Evolutionary conservation across 176 grass and related monocot genomes (phyloP).

Genomic region (Poa pratensis): DNA sequence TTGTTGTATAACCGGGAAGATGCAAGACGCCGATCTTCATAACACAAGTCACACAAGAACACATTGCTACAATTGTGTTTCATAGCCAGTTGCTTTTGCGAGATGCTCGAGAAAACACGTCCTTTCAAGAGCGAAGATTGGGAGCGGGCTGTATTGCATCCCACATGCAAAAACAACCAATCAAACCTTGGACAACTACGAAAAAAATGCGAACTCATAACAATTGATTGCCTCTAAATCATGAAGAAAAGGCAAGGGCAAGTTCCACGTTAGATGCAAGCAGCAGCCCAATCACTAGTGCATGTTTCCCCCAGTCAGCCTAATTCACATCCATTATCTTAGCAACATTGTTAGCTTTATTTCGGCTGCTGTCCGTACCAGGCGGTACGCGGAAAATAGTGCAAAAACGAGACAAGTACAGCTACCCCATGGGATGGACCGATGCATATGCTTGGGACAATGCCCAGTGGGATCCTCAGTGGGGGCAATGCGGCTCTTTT

Average conservation of each 20-base stretch:
- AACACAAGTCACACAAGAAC: neutral
- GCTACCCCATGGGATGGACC: conserved; percentile 26
- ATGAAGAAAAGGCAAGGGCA: conserved; percentile 36
- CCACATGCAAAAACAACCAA: conserved; percentile 30
- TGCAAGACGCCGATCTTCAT: no score
- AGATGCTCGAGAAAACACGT: conserved; percentile 25
- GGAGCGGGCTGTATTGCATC: conserved; percentile 8
- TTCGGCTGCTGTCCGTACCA: conserved; percentile 20
- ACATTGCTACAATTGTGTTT: neutral
- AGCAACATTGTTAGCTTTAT: neutral
- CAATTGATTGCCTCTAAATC: conserved; percentile 18
- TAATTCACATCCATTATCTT: conserved; percentile 12
- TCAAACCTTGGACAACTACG: conserved; percentile 19
- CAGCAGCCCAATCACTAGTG: conserved; percentile 16
- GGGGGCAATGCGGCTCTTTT: conserved; percentile 44
- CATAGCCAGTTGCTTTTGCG: neutral
- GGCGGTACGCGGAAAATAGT: conserved; percentile 40
- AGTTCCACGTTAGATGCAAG: conserved; percentile 56
- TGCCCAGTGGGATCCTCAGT: conserved; percentile 53
- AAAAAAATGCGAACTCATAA: conserved; percentile 4
- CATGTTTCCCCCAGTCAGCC: neutral
- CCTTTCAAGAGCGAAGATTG: neutral
- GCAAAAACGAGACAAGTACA: conserved; percentile 35
- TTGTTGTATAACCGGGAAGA: neutral
- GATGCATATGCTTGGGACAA: conserved; percentile 53